Conservation (phyloP, 2,329 filamentous ascomycete species). For the Neocucurbitaria cava region DNA sequence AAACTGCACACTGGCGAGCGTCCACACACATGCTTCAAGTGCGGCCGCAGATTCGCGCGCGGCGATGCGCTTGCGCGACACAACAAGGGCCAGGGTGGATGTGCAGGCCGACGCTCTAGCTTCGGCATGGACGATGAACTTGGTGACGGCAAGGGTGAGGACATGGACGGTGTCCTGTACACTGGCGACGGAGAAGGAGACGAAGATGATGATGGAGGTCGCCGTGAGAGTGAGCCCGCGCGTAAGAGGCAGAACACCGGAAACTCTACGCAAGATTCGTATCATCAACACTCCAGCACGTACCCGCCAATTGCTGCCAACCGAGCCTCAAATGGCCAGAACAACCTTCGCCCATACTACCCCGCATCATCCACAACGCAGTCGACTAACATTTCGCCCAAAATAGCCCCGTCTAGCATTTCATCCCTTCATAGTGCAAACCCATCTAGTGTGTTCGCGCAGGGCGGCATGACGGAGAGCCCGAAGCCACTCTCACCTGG, state of each 20-base stretch:
- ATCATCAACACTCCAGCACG: constrained; percentile 74
- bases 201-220: constrained; percentile 54
- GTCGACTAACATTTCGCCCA: constrained; percentile 49
- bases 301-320: constrained; percentile 71
- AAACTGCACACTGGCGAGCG: constrained; percentile 97
- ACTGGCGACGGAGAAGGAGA: constrained; percentile 62
- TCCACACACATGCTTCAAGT: constrained; percentile 93
- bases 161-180: constrained; percentile 71
- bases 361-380: constrained; percentile 44
- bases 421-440: constrained; percentile 45
- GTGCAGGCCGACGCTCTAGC: constrained; percentile 87
- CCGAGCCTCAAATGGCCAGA: constrained; percentile 34
- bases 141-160: constrained; percentile 57
- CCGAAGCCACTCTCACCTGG: constrained; percentile 83
- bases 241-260: constrained; percentile 71
- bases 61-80: constrained; percentile 94
- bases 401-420: constrained; percentile 46
- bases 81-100: constrained; percentile 94
- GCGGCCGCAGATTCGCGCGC: constrained; percentile 91
- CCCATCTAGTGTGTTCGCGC: constrained; percentile 69
- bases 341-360: constrained; percentile 45
- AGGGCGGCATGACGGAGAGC: constrained; percentile 80
- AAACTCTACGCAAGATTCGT: constrained; percentile 62
- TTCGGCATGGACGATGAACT: constrained; percentile 80
- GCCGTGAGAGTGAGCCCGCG: constrained; percentile 74